Evolutionary conservation across 345 rosid species (phyloP), one percentile per base, ranked within the genome.

Genomic region (Euphorbia tirucalli): DNA sequence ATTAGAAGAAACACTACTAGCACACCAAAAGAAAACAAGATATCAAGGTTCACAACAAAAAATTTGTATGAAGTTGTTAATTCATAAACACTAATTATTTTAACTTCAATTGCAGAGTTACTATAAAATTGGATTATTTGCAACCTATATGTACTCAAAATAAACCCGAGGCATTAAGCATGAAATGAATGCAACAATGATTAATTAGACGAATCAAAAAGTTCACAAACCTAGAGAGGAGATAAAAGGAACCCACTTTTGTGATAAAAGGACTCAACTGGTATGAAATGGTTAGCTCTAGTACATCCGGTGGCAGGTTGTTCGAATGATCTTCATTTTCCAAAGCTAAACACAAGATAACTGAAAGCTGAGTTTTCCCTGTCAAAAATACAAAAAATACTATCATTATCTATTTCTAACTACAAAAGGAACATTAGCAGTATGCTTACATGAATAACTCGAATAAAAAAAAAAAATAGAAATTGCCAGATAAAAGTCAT

Each of bases 211-310:
- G 35, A 19, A 66, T 18, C 15, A 48, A 59, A 35, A 72, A 30
- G 25, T 31, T 30, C 5, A 60, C 61, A 62, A 35, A 8, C 8
- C 4, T 19, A 61, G 6, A 61, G 16, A 61, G 24, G 32, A 48
- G 50, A 22, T 65, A 28, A 78, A 57, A 72, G n/a, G 69, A 73
- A 86, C 96, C 78, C 81, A 90, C 93, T 86, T 93, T 73, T 69
- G 90, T 77, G 65, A 85, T 71, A 81, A 90, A 90, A 82, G 92
- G 87, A 88, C 88, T 82, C 90, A 93, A 87, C 82, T 87, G 87
- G 82, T 87, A 81, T 67, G 90, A 84, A 73, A 79, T 71, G 16
- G 87, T 73, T 44, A 93, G 83, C 70, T 88, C 87, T 65, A 73
- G 82, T 59, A 91, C 74, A 71, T 80, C 83, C n/a, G 49, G 66